Conservation (phyloP, 176 grass and related monocot genomes). For the Microstegium vimineum region DNA sequence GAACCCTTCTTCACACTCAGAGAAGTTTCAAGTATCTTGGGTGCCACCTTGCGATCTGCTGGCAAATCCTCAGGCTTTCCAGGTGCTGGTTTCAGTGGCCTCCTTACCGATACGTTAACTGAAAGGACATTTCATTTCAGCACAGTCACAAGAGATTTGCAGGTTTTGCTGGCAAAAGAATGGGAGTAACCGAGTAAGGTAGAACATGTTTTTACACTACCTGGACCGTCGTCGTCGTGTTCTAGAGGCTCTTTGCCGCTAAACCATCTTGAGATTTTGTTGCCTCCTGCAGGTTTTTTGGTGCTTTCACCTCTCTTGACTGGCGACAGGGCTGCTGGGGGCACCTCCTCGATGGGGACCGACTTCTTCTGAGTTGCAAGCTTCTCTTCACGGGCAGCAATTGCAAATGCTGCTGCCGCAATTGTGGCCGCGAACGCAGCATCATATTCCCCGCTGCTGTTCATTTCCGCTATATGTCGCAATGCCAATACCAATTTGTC, state of each 20-base stretch:
- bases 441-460: conserved; percentile 22
- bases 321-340: neutral
- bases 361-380: conserved; percentile 35
- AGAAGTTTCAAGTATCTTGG: conserved; percentile 34
- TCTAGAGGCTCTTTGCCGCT: conserved; percentile 45
- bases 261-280: conserved; percentile 67
- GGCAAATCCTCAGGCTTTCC: neutral
- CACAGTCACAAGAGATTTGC: neutral
- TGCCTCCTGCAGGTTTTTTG: conserved; percentile 46
- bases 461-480: conserved; percentile 40
- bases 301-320: conserved; percentile 39
- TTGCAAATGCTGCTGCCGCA: conserved; percentile 69
- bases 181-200: neutral
- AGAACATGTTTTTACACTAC: conserved; percentile 25
- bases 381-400: conserved; percentile 48
- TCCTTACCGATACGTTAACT: conserved; percentile 40
- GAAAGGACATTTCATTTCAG: conserved; percentile 2
- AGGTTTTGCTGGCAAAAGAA: neutral
- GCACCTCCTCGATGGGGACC: neutral
- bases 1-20: conserved; percentile 35
- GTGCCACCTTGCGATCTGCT: conserved; percentile 25
- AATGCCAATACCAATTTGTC: conserved; percentile 17
- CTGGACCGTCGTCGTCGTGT: conserved; percentile 49
- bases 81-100: conserved; percentile 29
- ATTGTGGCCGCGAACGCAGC: conserved; percentile 45